phyloP scores from a whole-genome alignment of 2,329 filamentous ascomycete species.

The Rhinocladiella mackenziei region DNA sequence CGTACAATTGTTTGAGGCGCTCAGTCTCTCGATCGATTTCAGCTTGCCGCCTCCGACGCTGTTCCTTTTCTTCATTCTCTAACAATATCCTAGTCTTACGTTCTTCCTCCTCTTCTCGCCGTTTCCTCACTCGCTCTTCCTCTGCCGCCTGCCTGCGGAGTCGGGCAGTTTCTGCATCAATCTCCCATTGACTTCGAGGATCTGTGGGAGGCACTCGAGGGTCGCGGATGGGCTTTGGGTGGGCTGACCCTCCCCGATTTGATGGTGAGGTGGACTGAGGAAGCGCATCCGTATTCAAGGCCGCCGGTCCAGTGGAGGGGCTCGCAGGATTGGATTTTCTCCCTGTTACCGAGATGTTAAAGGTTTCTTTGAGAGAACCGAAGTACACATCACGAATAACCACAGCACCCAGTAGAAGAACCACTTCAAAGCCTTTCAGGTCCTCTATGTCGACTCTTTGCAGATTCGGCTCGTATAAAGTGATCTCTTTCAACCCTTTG shows the following conservation, averaged over 20 bases:
- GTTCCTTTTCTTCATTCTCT: constrained; percentile 52
- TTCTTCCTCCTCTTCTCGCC: constrained; percentile 49
- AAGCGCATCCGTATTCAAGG: constrained; percentile 1
- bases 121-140: constrained; percentile 42
- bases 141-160: constrained; percentile 42
- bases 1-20: constrained; percentile 59
- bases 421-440: constrained; percentile 84
- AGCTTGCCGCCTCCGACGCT: constrained; percentile 47
- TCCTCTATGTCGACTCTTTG: constrained; percentile 89
- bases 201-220: constrained; percentile 42
- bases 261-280: constrained; percentile 21
- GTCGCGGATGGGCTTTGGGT: constrained; percentile 12
- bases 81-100: constrained; percentile 51
- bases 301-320: constrained; percentile 23
- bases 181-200: constrained; percentile 51
- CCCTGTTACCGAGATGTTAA: constrained; percentile 60
- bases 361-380: constrained; percentile 65
- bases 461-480: constrained; percentile 90
- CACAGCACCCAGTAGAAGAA: constrained; percentile 60
- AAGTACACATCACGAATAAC: constrained; percentile 62
- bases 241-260: constrained; percentile 26
- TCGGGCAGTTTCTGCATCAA: constrained; percentile 49
- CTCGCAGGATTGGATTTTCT: constrained; percentile 28
- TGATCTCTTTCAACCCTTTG: constrained; percentile 69
- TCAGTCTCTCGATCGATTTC: constrained; percentile 74